Evolutionary conservation across 371 early-diverging fungal genomes (phyloP), one percentile per base, ranked within the genome.

Genomic region (Zychaea mexicana): DNA sequence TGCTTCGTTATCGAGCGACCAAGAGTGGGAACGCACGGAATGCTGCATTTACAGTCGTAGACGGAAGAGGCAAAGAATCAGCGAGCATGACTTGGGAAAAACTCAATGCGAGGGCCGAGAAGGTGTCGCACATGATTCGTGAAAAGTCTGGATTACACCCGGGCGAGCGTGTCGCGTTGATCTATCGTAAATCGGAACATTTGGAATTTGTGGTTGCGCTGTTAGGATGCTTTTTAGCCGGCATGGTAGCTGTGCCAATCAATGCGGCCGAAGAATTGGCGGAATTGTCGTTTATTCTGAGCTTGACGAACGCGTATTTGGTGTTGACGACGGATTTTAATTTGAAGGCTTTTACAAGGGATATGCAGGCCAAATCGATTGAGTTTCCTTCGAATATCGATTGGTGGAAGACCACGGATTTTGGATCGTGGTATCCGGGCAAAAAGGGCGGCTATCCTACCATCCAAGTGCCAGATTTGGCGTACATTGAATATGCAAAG

Each of bases 401-500:
- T 12, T 95, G 92, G 92, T 87, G 87, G 84, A 90, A 90, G 58
- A 91, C 92, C 0, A 88, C 89, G 53, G 89, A 92, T 9, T 74
- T 90, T 55, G 90, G 90, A 0, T 70, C 78, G 7, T 83, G 85
- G 81, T 77, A 84, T 61, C 81, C 85, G 19, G 85, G 83, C 47
- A 85, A 87, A 28, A 72, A 74, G 0, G 59, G 70, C 47, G 69
- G 63, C 3, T 81, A 85, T 38, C 79, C 82, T 0, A 73, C 81
- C 1, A 73, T 77, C 54, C 64, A 61, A 9, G 60, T 68, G 4
- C 73, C 81, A 6, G 93, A 93, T 30, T 68, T 91, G n/a, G 96
- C 96, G 3, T 94, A 94, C 65, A 85, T 95, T 38, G 94, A 94
- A 71, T 94, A 90, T 65, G 87, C 88, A 57, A 94, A 94, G 62